These are phyloP conservation scores for Fraxinus velutina DNA, from an alignment of 305 asterid genomes.

Conservation along the genomic window DNA sequence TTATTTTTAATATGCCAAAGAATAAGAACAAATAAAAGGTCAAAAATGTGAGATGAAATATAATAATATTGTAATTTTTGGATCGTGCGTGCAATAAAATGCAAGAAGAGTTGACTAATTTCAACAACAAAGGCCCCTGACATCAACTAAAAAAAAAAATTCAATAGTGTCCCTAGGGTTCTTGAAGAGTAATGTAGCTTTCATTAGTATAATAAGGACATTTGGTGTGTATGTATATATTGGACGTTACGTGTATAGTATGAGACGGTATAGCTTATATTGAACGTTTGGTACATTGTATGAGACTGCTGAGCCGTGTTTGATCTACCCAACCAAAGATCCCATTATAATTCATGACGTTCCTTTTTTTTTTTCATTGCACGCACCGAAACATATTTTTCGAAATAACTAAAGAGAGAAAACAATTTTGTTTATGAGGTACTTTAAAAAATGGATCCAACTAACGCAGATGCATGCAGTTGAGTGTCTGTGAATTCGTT, in stretches of 20 bases:
- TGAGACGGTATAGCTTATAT: no score
- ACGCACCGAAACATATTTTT: not conserved
- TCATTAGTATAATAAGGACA: not conserved
- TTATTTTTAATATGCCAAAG: not conserved
- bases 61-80: not conserved
- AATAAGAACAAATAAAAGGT: not conserved
- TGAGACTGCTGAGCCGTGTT: not conserved
- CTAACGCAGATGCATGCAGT: not conserved
- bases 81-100: not conserved
- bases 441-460: not conserved
- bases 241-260: not conserved
- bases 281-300: not conserved
- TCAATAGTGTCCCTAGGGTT: not conserved
- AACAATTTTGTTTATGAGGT: not conserved
- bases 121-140: not conserved
- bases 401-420: not conserved
- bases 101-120: conserved; percentile 3
- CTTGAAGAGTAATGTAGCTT: not conserved
- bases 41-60: not conserved
- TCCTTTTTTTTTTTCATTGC: not conserved
- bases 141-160: not conserved
- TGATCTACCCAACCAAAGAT: not conserved
- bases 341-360: not conserved
- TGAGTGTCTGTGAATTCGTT: not conserved
- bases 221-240: no score